Base-by-base conservation (phyloP, 352 stramenopile genomes). In the Globisporangium orthogonon region DNA sequence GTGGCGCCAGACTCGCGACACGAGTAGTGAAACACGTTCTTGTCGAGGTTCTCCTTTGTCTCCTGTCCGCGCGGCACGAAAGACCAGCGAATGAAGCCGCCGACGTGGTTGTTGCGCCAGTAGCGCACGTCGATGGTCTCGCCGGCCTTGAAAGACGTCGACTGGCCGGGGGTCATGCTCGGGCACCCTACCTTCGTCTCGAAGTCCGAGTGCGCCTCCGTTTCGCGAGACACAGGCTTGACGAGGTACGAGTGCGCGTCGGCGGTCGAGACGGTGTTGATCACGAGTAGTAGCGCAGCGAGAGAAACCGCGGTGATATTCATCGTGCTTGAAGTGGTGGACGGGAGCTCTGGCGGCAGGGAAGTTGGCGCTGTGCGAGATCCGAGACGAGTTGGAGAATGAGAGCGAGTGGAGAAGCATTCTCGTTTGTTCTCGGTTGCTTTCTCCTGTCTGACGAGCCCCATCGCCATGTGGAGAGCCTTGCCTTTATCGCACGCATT, bases 61-160 rank as follows among this genome's bases (percentile, higher is more conserved):
- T 63, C 50, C 29, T 63, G 56, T 18, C 70, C 71, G 2, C 59
- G 56, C 3, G 70, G 65, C 28, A 66, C 74, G 23, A 81, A 66
- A 3, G 71, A 56, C 63, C 70, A 84, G 4, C 74, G 71, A 53
- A 82, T 84, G 62, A 84, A 84, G 30, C 71, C 74, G n/a, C 74
- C 71, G 10, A 84, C 50, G 56, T 81, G 74, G 52, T 84, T 84
- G 62, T 84, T 84, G 40, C 70, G 69, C 56, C 59, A 75, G 61
- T 77, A 79, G 43, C 61, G 64, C 43, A 84, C 74, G 44, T 82
- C 67, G 58, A 82, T 82, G 4, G 56, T 73, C 48, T 84, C 65
- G 1, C 70, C 67, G 11, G 71, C 66, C 7, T 63, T 61, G 49
- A 71, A 81, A 10, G 62, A 66, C 17, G 74, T 84, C 1, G 72